phyloP scores from a whole-genome alignment of 148 eudicot genomes.

The Silene latifolia region DNA sequence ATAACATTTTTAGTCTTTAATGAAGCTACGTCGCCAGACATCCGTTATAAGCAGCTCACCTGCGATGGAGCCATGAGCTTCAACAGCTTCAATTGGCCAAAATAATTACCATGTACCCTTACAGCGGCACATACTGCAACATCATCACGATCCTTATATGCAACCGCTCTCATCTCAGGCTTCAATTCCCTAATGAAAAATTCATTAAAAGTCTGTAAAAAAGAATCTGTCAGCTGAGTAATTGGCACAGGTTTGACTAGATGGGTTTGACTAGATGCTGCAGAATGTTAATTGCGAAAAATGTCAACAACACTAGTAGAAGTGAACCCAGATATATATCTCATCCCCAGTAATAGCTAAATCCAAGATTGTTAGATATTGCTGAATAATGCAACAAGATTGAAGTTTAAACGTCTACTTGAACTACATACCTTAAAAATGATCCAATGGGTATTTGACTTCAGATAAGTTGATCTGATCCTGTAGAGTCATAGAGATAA shows the following conservation, averaged over 20 bases:
- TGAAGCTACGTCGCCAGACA: too few relatives aligned
- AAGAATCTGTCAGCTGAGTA: conserved; percentile 16
- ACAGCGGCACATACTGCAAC: conserved; percentile 92
- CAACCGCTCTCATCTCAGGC: conserved; percentile 79
- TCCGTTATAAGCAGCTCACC: too few relatives aligned
- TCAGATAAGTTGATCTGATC: conserved; percentile 83
- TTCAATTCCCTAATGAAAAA: conserved; percentile 88
- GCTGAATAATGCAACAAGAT: neutral
- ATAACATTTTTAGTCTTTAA: too few relatives aligned
- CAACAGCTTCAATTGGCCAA: too few relatives aligned
- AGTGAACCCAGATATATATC: neutral
- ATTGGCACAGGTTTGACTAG: neutral
- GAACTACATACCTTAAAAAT: conserved; percentile 61
- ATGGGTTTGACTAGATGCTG: neutral
- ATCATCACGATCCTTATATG: conserved; percentile 58
- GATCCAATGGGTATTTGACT: conserved; percentile 76
- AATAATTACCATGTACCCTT: too few relatives aligned
- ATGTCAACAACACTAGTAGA: neutral
- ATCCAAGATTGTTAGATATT: neutral
- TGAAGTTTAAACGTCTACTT: neutral
- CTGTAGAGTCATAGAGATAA: conserved; percentile 34
- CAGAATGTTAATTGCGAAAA: neutral
- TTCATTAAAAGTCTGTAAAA: conserved; percentile 89
- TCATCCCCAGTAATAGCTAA: too few relatives aligned
- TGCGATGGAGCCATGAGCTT: too few relatives aligned